These are phyloP conservation scores for Colletotrichum brevisporum DNA, from an alignment of 2,329 filamentous ascomycete species.

Conservation along the genomic window DNA sequence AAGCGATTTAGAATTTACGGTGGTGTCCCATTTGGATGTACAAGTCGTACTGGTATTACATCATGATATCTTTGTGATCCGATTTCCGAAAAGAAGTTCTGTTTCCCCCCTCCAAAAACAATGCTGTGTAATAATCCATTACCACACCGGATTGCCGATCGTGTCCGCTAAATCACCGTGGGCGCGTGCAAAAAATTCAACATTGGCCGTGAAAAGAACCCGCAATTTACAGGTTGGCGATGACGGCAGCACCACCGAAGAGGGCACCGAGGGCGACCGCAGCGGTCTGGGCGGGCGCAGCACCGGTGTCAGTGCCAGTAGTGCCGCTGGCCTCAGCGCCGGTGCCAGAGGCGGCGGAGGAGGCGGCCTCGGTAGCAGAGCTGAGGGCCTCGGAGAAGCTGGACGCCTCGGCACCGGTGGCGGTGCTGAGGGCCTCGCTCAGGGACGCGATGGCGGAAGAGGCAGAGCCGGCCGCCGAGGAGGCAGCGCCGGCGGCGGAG, in stretches of 20 bases:
- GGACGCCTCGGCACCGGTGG: constrained; percentile 14
- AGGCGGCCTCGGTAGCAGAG: constrained; percentile 4
- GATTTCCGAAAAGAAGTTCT: constrained; percentile 9
- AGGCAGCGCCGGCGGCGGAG: constrained; percentile 44
- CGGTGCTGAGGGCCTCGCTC: constrained; percentile 47
- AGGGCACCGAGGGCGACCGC: constrained; percentile 62
- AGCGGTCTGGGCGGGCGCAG: constrained; percentile 55
- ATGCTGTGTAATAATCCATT: constrained; percentile 25
- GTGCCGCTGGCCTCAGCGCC: constrained; percentile 33
- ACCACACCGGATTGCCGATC: constrained; percentile 2
- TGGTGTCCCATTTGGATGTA: constrained; percentile 29
- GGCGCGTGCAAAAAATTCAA: background rate
- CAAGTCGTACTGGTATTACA: constrained; percentile 39
- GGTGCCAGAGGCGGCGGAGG: constrained; percentile 39
- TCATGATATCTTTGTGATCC: constrained; percentile 29
- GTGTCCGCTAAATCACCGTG: constrained; percentile 9
- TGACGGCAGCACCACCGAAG: constrained; percentile 61
- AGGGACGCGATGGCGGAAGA: constrained; percentile 42
- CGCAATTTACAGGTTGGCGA: constrained; percentile 59
- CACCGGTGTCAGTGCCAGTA: constrained; percentile 41
- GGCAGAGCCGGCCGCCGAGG: constrained; percentile 32
- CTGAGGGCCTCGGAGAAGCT: constrained; percentile 41
- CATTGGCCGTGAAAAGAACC: background rate
- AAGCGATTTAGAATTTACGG: background rate
- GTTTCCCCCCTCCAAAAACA: constrained; percentile 14